Conservation (phyloP, 2,329 filamentous ascomycete species). For the Sclerotinia spermophila region DNA sequence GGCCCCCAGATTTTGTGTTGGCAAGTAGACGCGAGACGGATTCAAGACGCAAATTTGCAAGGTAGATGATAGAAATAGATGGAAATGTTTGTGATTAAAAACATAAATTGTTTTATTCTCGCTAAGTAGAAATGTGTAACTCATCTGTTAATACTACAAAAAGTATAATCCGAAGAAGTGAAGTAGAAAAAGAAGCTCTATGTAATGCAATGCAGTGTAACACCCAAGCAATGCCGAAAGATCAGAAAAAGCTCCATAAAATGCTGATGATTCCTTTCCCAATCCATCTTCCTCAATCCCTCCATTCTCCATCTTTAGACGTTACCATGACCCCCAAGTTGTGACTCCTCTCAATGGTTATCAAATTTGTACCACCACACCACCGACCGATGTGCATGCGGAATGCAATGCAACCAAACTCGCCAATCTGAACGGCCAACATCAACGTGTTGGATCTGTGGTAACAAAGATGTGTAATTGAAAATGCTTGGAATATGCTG, state of each 20-base stretch:
- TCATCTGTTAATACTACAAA: slow-evolving; percentile 5
- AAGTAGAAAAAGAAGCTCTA: neutral
- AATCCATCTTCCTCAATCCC: neutral
- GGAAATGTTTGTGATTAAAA: neutral
- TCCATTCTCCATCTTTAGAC: neutral
- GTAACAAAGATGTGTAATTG: neutral
- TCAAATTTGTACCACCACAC: neutral
- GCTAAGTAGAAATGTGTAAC: neutral
- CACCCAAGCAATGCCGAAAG: neutral
- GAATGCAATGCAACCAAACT: neutral
- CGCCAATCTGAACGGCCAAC: neutral
- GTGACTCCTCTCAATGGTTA: neutral
- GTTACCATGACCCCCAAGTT: neutral
- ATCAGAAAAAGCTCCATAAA: neutral
- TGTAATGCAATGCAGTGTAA: neutral
- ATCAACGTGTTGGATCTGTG: neutral
- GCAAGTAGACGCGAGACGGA: slow-evolving; percentile 27
- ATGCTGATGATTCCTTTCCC: neutral
- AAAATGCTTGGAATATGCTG: neutral
- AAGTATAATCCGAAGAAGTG: neutral
- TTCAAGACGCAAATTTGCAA: neutral
- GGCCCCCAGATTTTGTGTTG: slow-evolving; percentile 33
- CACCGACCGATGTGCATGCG: neutral
- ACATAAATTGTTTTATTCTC: neutral
- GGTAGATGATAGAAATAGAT: neutral